Percentiles rank a stretch among this genome's conserved stretches.
Evolutionary conservation across 495 filamentous ascomycete genomes (phyloP).

Genomic region (Neohortaea acidophila): DNA sequence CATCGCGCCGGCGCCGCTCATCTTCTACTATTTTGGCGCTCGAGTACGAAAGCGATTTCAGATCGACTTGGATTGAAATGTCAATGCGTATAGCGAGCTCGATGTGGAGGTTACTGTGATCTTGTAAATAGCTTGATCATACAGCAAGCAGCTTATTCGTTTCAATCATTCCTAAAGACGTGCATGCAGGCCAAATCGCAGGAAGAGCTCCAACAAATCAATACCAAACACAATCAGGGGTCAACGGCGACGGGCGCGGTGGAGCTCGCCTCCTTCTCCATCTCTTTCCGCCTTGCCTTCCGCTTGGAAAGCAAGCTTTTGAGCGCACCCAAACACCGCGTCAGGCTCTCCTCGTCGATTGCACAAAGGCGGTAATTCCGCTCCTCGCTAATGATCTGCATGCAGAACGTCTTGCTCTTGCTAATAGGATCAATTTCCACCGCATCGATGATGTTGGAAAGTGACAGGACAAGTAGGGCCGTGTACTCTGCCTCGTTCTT

Average conservation of each 20-base stretch:
- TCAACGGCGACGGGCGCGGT: too few relatives aligned
- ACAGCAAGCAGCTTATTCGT: too few relatives aligned
- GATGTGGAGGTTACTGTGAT: too few relatives aligned
- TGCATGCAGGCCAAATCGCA: too few relatives aligned
- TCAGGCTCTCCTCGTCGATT: constrained; percentile 62
- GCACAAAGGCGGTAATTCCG: constrained; percentile 82
- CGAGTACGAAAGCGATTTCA: constrained; percentile 12
- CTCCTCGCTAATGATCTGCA: constrained; percentile 90
- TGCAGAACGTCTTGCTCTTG: constrained; percentile 65
- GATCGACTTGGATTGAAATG: constrained; percentile 12
- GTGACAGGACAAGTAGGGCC: constrained; percentile 63
- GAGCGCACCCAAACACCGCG: constrained; percentile 73
- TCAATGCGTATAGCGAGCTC: too few relatives aligned
- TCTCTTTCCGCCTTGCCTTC: constrained; percentile 21
- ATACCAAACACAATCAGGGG: too few relatives aligned
- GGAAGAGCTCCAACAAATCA: too few relatives aligned
- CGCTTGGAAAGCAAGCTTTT: constrained; percentile 75
- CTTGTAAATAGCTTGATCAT: too few relatives aligned
- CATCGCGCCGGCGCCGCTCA: constrained; percentile 20
- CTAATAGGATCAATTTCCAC: constrained; percentile 84
- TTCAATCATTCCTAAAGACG: too few relatives aligned
- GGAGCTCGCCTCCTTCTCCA: too few relatives aligned
- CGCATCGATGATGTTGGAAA: constrained; percentile 71
- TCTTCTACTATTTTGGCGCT: constrained; percentile 21
- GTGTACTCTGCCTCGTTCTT: constrained; percentile 89